Conservation (phyloP, 2,329 filamentous ascomycete genomes). For the Lasiodiplodia sp. region DNA sequence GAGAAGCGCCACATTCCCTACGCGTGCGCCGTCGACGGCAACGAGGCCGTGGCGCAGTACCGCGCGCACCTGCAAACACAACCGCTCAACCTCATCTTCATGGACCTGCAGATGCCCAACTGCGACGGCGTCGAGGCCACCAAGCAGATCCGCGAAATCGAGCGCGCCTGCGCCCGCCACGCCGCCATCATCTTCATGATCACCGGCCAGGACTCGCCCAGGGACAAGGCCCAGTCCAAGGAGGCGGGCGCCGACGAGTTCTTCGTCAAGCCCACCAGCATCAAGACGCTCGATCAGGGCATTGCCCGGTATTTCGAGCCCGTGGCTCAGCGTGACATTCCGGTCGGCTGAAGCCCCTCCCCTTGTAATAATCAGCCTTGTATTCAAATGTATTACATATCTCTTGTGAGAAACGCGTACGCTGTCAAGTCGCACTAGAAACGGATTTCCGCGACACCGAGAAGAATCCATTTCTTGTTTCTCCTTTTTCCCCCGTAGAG, state of each 20-base stretch:
- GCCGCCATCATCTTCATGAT: slow-evolving; percentile 46
- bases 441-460: background rate
- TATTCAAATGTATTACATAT: background rate
- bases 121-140: slow-evolving; percentile 53
- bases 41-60: slow-evolving; percentile 53
- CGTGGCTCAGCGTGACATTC: background rate
- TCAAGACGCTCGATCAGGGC: slow-evolving; percentile 35
- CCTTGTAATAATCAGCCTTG: background rate
- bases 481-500: too few relatives aligned
- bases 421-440: background rate
- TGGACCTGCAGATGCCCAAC: slow-evolving; percentile 56
- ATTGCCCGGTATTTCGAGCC: slow-evolving; percentile 22
- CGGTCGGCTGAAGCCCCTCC: background rate
- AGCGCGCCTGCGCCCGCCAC: slow-evolving; percentile 32
- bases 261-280: slow-evolving; percentile 48
- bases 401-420: background rate
- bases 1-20: slow-evolving; percentile 54
- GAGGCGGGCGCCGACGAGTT: slow-evolving; percentile 48
- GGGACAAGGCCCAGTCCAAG: slow-evolving; percentile 45
- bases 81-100: slow-evolving; percentile 52
- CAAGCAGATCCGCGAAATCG: slow-evolving; percentile 47
- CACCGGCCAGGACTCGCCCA: slow-evolving; percentile 46
- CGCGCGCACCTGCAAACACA: slow-evolving; percentile 35
- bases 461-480: background rate
- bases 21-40: slow-evolving; percentile 53